Percentiles rank a stretch among this genome's conserved stretches.
These are phyloP conservation scores for Neoascochyta sp. DNA, from an alignment of 2,329 filamentous ascomycete species.

Conservation along the genomic window DNA sequence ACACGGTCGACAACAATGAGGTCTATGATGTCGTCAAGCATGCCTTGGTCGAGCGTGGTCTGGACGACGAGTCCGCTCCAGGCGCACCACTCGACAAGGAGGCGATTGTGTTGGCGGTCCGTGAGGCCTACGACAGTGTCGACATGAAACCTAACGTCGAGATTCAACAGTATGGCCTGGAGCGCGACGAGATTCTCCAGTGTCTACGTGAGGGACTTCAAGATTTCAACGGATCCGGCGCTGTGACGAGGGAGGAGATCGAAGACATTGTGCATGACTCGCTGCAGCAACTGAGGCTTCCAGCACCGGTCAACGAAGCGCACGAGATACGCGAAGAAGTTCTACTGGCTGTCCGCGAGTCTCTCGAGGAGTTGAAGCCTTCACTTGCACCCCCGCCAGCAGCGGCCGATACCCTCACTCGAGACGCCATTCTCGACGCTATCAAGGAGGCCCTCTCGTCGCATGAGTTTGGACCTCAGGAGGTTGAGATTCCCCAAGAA, in stretches of 20 bases:
- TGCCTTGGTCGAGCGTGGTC: conserved; percentile 58
- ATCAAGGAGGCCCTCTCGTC: conserved; percentile 57
- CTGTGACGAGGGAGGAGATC: conserved; percentile 77
- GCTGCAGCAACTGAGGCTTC: conserved; percentile 74
- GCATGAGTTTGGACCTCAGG: conserved; percentile 40
- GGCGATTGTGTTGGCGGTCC: conserved; percentile 80
- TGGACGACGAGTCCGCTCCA: conserved; percentile 45
- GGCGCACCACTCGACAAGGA: conserved; percentile 57
- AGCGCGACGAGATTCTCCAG: conserved; percentile 82
- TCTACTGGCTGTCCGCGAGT: conserved; percentile 77
- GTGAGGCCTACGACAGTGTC: conserved; percentile 79
- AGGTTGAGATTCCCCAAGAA: conserved; percentile 49
- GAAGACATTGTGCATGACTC: conserved; percentile 82
- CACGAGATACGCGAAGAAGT: conserved; percentile 77
- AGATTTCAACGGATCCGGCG: conserved; percentile 59
- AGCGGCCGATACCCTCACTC: conserved; percentile 46
- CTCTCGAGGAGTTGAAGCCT: conserved; percentile 74
- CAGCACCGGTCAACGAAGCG: conserved; percentile 65
- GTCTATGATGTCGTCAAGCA: conserved; percentile 81
- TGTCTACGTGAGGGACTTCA: conserved; percentile 83
- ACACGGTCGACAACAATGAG: conserved; percentile 72
- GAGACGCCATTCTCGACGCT: conserved; percentile 55
- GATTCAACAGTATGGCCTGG: conserved; percentile 82
- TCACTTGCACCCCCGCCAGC: conserved; percentile 39
- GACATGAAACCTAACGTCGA: conserved; percentile 87